These are phyloP conservation scores for Starmerella stellata DNA, from an alignment of 805 yeast genomes.

Conservation along the genomic window DNA sequence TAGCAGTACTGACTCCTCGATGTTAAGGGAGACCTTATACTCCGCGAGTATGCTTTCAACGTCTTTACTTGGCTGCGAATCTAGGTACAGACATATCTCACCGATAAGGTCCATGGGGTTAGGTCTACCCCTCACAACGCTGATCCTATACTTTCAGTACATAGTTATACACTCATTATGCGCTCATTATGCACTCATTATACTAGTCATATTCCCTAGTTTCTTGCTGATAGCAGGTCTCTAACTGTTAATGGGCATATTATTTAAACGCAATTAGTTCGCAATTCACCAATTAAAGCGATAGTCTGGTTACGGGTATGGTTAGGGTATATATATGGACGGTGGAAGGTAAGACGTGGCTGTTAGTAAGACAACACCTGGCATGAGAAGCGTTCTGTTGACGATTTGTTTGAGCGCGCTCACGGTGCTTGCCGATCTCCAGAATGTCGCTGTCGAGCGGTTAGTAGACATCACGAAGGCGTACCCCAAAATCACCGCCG, in stretches of 20 bases:
- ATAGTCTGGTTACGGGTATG: not conserved
- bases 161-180: no score
- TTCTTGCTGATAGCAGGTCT: no score
- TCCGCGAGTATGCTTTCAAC: not conserved
- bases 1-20: not conserved
- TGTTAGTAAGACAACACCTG: not conserved
- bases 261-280: not conserved
- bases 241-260: no score
- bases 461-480: constrained; percentile 46
- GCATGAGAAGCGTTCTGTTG: not conserved
- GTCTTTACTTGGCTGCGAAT: not conserved
- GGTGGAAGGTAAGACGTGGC: not conserved
- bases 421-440: constrained; percentile 26
- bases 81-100: not conserved
- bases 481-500: constrained; percentile 43
- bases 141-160: no score
- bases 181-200: no score
- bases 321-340: not conserved
- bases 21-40: not conserved
- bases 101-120: not conserved
- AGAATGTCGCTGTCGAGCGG: constrained; percentile 39
- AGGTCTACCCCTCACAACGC: no score
- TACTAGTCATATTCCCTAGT: no score
- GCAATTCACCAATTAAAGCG: not conserved
- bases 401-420: not conserved